Conservation (phyloP, 352 stramenopile species). For the Globisporangium parvum region DNA sequence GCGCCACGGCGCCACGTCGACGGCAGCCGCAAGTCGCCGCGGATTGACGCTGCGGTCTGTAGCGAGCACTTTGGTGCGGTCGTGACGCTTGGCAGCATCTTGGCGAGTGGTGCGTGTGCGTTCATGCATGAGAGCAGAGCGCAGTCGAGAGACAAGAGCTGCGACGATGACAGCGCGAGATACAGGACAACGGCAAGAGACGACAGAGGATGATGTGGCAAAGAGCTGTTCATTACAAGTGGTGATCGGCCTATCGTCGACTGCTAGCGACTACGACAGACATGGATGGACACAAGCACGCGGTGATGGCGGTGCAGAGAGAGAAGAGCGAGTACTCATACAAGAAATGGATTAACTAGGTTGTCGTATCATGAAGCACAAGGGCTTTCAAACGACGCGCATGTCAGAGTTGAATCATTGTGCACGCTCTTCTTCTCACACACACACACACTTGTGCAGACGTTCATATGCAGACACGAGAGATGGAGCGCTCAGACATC, state of each 20-base stretch:
- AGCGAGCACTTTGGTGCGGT: slow-evolving; percentile 11
- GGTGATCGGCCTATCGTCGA: not conserved
- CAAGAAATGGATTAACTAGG: slow-evolving; percentile 72
- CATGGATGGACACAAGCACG: not conserved
- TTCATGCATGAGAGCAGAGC: too few relatives aligned
- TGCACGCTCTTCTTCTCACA: slow-evolving; percentile 18
- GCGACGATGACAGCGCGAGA: too few relatives aligned
- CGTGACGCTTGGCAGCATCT: not conserved
- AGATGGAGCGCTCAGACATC: slow-evolving; percentile 14
- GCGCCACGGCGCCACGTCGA: slow-evolving; percentile 7
- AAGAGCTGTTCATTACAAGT: not conserved
- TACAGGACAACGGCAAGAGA: too few relatives aligned
- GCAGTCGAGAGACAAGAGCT: too few relatives aligned
- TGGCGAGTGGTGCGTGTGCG: not conserved
- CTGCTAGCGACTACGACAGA: not conserved
- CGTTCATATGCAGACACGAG: not conserved
- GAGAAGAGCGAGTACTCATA: slow-evolving; percentile 44
- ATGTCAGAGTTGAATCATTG: slow-evolving; percentile 71
- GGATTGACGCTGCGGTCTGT: slow-evolving; percentile 19
- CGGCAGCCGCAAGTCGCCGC: slow-evolving; percentile 13
- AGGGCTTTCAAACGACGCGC: slow-evolving; percentile 70
- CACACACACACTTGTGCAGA: not conserved
- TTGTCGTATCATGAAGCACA: slow-evolving; percentile 72
- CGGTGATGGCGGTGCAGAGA: not conserved
- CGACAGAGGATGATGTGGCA: not conserved